A percentile compares a stretch with the other conserved stretches of the same genome.
phyloP scores from a whole-genome alignment of 495 filamentous ascomycete genomes.

The Margaritispora aquatica region DNA sequence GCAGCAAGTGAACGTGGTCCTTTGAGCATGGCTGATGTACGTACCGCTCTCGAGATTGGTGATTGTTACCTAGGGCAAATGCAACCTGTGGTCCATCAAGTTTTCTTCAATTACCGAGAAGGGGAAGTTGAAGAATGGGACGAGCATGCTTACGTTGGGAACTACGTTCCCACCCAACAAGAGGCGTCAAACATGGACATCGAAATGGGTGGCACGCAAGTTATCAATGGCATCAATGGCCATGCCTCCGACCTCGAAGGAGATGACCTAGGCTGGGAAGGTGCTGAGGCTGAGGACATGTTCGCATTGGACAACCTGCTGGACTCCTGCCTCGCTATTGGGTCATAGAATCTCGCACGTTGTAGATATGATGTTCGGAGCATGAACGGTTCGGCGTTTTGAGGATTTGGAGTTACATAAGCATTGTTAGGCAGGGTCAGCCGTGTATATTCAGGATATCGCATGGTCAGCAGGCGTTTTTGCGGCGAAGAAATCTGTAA shows the following conservation, averaged over 20 bases:
- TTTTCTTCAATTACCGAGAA: conserved; percentile 68
- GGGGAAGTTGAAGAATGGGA: conserved; percentile 62
- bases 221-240: conserved; percentile 25
- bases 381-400: conserved; percentile 12
- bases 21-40: conserved; percentile 72
- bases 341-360: not conserved
- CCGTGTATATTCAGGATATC: not conserved
- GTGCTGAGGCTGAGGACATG: conserved; percentile 53
- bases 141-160: conserved; percentile 41
- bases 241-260: conserved; percentile 50
- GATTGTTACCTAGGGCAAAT: conserved; percentile 71
- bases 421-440: not conserved
- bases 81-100: conserved; percentile 62
- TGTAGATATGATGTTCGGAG: conserved; percentile 8
- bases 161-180: conserved; percentile 26
- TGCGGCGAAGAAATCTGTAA: not conserved
- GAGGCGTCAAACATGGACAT: conserved; percentile 28
- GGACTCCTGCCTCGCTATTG: conserved; percentile 41
- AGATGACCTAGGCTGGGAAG: conserved; percentile 66
- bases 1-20: conserved; percentile 59
- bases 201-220: conserved; percentile 21
- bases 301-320: conserved; percentile 61
- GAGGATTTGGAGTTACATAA: not conserved
- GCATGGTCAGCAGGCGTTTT: not conserved
- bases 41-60: conserved; percentile 66